Evolutionary conservation across 2,329 filamentous ascomycete genomes (phyloP).

Genomic region (Fusarium ambrosium): DNA sequence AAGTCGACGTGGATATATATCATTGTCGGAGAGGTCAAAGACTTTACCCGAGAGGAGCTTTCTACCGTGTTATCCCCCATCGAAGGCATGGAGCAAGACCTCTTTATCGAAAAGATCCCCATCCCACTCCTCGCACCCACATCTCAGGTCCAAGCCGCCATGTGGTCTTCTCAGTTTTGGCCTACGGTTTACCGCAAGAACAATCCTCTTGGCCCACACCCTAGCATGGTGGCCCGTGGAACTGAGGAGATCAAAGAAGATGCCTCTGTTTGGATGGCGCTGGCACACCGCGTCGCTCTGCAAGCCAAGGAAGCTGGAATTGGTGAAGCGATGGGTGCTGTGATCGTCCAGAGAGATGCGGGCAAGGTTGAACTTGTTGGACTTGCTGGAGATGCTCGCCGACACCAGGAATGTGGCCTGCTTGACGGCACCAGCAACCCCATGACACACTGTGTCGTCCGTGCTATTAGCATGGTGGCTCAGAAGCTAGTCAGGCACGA

Average conservation of each 20-base stretch:
- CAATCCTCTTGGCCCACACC: conserved; percentile 88
- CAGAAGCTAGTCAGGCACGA: conserved; percentile 73
- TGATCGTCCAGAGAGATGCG: conserved; percentile 76
- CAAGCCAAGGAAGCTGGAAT: conserved; percentile 69
- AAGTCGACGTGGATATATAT: conserved; percentile 74
- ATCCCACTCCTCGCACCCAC: conserved; percentile 82
- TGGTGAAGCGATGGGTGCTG: conserved; percentile 80
- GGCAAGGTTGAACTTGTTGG: conserved; percentile 72
- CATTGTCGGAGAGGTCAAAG: conserved; percentile 65
- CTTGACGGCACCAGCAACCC: conserved; percentile 72
- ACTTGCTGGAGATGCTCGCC: conserved; percentile 82
- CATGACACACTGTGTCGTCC: conserved; percentile 82
- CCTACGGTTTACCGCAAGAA: conserved; percentile 88
- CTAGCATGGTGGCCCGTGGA: conserved; percentile 77
- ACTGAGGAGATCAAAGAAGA: conserved; percentile 77
- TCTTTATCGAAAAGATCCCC: conserved; percentile 73
- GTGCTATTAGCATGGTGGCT: conserved; percentile 87
- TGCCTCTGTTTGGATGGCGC: conserved; percentile 74
- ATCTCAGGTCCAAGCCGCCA: conserved; percentile 78
- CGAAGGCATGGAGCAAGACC: conserved; percentile 64
- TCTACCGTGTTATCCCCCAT: conserved; percentile 60
- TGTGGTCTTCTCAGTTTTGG: conserved; percentile 85
- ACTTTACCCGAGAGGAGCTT: conserved; percentile 68
- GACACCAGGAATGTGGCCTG: conserved; percentile 66
- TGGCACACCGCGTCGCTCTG: conserved; percentile 74